phyloP scores from a whole-genome alignment of 208 protist species.

The Wallacemonas sp. region DNA sequence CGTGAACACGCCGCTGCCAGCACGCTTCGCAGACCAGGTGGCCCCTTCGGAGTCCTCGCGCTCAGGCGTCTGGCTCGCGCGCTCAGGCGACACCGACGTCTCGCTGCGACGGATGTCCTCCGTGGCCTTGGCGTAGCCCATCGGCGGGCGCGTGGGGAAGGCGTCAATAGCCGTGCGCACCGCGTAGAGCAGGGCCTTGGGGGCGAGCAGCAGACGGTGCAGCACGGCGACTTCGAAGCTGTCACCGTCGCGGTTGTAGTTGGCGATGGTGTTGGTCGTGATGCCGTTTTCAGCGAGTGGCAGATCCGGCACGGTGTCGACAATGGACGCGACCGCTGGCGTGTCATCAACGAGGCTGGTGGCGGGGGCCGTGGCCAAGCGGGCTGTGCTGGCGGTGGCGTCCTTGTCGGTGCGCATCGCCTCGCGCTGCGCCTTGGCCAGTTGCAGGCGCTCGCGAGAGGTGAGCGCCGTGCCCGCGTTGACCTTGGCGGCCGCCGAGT shows the following conservation, averaged over 20 bases:
- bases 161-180: conserved; percentile 47
- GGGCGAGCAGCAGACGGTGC: conserved; percentile 78
- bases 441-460: conserved; percentile 66
- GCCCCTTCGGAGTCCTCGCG: neutral
- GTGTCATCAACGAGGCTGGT: too few species aligned
- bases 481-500: neutral
- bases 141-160: conserved; percentile 60
- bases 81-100: conserved; percentile 14
- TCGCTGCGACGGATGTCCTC: conserved; percentile 4
- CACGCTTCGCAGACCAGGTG: neutral
- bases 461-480: conserved; percentile 17
- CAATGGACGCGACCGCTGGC: neutral
- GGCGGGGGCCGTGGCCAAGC: neutral
- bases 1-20: neutral
- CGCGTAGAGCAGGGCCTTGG: conserved; percentile 69
- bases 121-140: conserved; percentile 52
- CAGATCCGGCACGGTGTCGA: conserved; percentile 14
- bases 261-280: conserved; percentile 54
- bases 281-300: conserved; percentile 57
- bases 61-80: conserved; percentile 21
- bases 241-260: conserved; percentile 60
- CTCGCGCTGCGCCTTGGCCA: conserved; percentile 62
- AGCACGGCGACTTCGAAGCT: conserved; percentile 75
- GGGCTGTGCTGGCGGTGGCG: neutral
- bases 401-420: conserved; percentile 19